Conservation (phyloP, 176 grass and related monocot genomes). For the Pharus latifolius region DNA sequence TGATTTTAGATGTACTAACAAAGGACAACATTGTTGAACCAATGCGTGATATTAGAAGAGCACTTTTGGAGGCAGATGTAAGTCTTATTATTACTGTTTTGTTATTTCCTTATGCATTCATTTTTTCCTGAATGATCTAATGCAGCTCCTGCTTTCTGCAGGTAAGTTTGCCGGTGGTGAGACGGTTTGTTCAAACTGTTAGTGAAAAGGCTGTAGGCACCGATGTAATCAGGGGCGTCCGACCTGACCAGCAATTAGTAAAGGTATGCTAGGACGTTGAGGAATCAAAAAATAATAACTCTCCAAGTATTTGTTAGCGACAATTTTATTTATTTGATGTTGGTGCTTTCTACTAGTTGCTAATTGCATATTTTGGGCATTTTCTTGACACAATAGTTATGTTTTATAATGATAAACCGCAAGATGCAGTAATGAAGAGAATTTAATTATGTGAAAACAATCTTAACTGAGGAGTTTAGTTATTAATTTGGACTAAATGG, state of each 20-base stretch:
- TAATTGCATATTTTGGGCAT: neutral
- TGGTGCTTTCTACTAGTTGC: neutral
- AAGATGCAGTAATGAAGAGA: neutral
- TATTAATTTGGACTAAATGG: neutral
- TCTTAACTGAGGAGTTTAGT: neutral
- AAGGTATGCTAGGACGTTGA: constrained; percentile 41
- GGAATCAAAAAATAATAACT: neutral
- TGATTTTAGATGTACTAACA: constrained; percentile 55
- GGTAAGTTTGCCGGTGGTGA: constrained; percentile 87
- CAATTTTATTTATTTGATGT: neutral
- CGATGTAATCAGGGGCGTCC: constrained; percentile 64
- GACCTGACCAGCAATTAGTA: constrained; percentile 86
- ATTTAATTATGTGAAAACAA: neutral
- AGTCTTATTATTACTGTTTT: neutral
- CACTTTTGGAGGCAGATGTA: constrained; percentile 91
- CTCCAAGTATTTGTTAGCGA: neutral
- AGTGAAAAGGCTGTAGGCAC: constrained; percentile 63
- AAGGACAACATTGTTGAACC: constrained; percentile 82
- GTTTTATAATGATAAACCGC: neutral
- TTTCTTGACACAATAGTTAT: neutral
- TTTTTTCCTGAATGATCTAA: neutral
- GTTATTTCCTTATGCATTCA: neutral
- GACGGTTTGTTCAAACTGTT: constrained; percentile 72
- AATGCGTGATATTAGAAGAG: constrained; percentile 88
- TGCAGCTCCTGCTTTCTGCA: constrained; percentile 24